These are phyloP conservation scores for Colletotrichum aenigma DNA, from an alignment of 2,329 filamentous ascomycete species.

Conservation along the genomic window DNA sequence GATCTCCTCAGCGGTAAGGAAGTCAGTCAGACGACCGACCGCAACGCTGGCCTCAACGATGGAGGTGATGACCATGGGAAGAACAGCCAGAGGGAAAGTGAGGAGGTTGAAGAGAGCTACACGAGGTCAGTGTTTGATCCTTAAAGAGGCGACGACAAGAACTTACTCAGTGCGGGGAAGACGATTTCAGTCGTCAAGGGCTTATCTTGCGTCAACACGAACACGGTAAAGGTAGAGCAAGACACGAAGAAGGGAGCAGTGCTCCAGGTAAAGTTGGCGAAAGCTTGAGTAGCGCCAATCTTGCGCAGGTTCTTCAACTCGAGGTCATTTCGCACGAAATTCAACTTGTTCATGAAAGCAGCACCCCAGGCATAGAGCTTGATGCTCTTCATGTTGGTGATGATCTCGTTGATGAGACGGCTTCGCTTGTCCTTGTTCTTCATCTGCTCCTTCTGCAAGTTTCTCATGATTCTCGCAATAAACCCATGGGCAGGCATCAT, in stretches of 20 bases:
- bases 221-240: slow-evolving; percentile 94
- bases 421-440: slow-evolving; percentile 97
- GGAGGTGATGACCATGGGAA: slow-evolving; percentile 97
- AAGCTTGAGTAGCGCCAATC: slow-evolving; percentile 91
- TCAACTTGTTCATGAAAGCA: slow-evolving; percentile 97
- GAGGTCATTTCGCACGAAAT: slow-evolving; percentile 92
- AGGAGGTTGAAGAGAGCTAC: slow-evolving; percentile 90
- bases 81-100: slow-evolving; percentile 89
- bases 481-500: slow-evolving; percentile 97
- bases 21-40: slow-evolving; percentile 82
- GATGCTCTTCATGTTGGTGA: slow-evolving; percentile 99
- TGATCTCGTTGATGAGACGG: slow-evolving; percentile 92
- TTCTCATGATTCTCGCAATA: slow-evolving; percentile 93
- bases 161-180: slow-evolving; percentile 74
- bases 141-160: too few species aligned
- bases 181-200: slow-evolving; percentile 94
- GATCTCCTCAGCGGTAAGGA: slow-evolving; percentile 86
- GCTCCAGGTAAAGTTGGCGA: slow-evolving; percentile 98
- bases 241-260: slow-evolving; percentile 97
- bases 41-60: slow-evolving; percentile 97
- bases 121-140: not conserved
- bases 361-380: slow-evolving; percentile 98
- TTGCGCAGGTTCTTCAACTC: slow-evolving; percentile 95
- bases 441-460: slow-evolving; percentile 94
- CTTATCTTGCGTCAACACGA: slow-evolving; percentile 80